These are phyloP conservation scores for Yamadazyma olivae DNA, from an alignment of 805 yeast genomes.

Conservation along the genomic window DNA sequence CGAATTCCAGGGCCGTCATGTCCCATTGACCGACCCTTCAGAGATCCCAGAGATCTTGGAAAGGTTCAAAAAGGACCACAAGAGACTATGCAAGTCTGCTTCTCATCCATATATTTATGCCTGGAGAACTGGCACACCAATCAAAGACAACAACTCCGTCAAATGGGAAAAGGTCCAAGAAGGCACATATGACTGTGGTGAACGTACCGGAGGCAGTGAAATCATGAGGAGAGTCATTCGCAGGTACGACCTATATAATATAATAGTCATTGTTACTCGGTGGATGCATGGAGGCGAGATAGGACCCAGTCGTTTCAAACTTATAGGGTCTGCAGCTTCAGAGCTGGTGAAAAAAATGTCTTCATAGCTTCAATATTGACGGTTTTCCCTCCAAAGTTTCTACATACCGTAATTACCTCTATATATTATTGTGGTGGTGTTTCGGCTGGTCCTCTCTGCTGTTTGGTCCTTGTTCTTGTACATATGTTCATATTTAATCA, in stretches of 20 bases:
- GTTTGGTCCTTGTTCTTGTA: not conserved
- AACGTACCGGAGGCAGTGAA: conserved; percentile 68
- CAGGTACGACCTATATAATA: conserved; percentile 46
- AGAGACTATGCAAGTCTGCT: conserved; percentile 48
- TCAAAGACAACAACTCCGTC: not conserved
- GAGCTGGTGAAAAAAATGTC: conserved; percentile 2
- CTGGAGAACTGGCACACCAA: conserved; percentile 51
- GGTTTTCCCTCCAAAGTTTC: not conserved
- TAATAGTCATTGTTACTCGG: conserved; percentile 65
- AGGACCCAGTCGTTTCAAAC: conserved; percentile 70
- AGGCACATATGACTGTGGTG: conserved; percentile 71
- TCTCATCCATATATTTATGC: conserved; percentile 75
- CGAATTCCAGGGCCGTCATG: conserved; percentile 63
- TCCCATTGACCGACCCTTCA: conserved; percentile 29
- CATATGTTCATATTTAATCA: too few species aligned
- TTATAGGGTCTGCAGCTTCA: conserved; percentile 33
- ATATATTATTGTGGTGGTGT: too few species aligned
- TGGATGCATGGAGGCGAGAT: conserved; percentile 82
- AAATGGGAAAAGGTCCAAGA: conserved; percentile 37
- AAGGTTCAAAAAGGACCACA: conserved; percentile 43
- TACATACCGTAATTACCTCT: too few species aligned
- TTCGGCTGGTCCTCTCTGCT: not conserved
- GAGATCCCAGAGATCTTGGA: conserved; percentile 45
- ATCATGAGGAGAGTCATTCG: conserved; percentile 52
- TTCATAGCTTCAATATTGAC: not conserved